These are phyloP conservation scores for Paecilomyces formosus DNA, from an alignment of 2,329 filamentous ascomycete species.

Conservation along the genomic window DNA sequence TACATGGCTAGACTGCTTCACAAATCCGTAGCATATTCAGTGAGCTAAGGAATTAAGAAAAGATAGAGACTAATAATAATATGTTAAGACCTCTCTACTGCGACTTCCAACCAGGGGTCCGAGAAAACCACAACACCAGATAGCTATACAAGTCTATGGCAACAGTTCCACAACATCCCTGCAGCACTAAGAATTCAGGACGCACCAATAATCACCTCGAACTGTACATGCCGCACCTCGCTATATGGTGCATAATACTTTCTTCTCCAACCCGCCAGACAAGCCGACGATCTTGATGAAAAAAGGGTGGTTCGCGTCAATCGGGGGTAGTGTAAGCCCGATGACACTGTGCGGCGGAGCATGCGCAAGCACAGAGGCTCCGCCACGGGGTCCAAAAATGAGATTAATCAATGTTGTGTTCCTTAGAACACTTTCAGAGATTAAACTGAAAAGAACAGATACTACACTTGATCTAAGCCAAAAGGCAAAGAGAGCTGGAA, in stretches of 20 bases:
- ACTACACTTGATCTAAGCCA: conserved; percentile 89
- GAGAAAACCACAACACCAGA: no score
- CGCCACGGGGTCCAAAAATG: conserved; percentile 59
- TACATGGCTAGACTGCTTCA: neutral
- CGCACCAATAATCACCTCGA: no score
- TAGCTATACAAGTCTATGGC: no score
- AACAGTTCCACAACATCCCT: no score
- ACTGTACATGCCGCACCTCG: no score
- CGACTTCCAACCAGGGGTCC: no score
- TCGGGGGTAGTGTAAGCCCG: conserved; percentile 67
- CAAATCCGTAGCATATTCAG: neutral
- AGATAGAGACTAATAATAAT: no score
- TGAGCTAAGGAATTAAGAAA: no score
- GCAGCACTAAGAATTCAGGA: no score
- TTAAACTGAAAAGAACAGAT: conserved; percentile 98
- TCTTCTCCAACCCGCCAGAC: conserved; percentile 53
- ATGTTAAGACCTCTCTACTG: no score
- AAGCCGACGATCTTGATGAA: conserved; percentile 54
- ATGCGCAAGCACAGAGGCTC: conserved; percentile 68
- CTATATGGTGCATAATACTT: conserved; percentile 3
- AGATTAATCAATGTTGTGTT: conserved; percentile 70
- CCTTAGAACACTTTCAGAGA: conserved; percentile 77
- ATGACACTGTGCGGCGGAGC: conserved; percentile 60
- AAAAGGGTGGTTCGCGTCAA: conserved; percentile 57
- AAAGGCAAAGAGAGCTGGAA: conserved; percentile 47